phyloP scores from a whole-genome alignment of 306 rosid genomes.

The Casuarina glauca region DNA sequence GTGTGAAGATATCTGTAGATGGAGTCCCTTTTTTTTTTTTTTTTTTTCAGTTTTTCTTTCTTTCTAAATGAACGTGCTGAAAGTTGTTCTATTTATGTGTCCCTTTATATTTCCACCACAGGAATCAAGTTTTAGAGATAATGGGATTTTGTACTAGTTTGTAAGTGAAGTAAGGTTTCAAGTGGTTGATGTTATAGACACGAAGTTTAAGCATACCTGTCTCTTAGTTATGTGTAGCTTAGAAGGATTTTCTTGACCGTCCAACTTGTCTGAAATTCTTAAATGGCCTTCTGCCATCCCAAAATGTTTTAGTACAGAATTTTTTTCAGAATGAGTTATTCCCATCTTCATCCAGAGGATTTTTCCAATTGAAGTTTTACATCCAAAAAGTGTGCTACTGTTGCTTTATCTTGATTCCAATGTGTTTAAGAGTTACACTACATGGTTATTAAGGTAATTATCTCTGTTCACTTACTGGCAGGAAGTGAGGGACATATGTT shows the following conservation, averaged over 20 bases:
- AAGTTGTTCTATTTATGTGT: not conserved
- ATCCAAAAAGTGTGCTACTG: not conserved
- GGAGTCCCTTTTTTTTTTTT: not conserved
- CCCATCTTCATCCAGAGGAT: not conserved
- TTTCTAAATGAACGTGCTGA: not conserved
- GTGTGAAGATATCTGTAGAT: not conserved
- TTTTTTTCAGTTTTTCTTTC: too few relatives aligned
- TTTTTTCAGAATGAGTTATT: not conserved
- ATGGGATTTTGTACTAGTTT: not conserved
- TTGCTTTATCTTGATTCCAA: not conserved
- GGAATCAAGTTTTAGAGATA: not conserved
- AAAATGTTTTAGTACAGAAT: not conserved
- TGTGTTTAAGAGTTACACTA: slow-evolving; percentile 13
- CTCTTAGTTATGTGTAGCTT: not conserved
- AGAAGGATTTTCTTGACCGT: not conserved
- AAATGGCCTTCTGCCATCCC: not conserved
- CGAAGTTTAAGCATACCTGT: not conserved
- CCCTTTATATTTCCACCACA: not conserved
- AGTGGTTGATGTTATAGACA: not conserved
- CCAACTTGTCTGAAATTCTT: not conserved
- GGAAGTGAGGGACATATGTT: slow-evolving; percentile 96
- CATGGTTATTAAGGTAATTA: slow-evolving; percentile 17
- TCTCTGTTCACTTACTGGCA: slow-evolving; percentile 35
- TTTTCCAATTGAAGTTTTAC: not conserved
- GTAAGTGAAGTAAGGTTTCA: not conserved